Evolutionary conservation across 495 filamentous ascomycete species (phyloP).

Genomic region (Tuber magnatum): DNA sequence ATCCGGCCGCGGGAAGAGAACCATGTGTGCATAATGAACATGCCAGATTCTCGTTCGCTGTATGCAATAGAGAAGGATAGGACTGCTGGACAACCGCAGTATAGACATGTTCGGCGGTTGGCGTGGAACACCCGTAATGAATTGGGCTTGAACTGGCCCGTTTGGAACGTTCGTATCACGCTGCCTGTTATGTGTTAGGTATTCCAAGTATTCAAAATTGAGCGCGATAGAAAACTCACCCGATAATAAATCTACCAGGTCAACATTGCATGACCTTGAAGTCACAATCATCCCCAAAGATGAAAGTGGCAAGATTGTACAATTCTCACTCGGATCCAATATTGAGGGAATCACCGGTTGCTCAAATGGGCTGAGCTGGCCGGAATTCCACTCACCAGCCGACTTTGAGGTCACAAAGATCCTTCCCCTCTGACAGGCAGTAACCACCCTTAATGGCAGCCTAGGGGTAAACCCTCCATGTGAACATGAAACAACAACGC

Average conservation of each 20-base stretch:
- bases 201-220: background rate
- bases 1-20: slow-evolving; percentile 42
- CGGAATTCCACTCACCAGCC: slow-evolving; percentile 35
- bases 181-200: slow-evolving; percentile 35
- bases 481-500: slow-evolving; percentile 36
- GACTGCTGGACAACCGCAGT: slow-evolving; percentile 48
- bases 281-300: slow-evolving; percentile 40
- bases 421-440: slow-evolving; percentile 35
- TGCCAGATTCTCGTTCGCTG: slow-evolving; percentile 47
- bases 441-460: slow-evolving; percentile 39
- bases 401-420: slow-evolving; percentile 39
- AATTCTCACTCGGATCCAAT: slow-evolving; percentile 32
- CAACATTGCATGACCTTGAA: slow-evolving; percentile 39
- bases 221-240: slow-evolving; percentile 21
- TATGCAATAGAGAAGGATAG: slow-evolving; percentile 53
- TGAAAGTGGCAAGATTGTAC: slow-evolving; percentile 34
- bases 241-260: slow-evolving; percentile 40
- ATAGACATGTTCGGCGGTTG: slow-evolving; percentile 44
- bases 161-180: slow-evolving; percentile 52
- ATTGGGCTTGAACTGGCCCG: slow-evolving; percentile 50
- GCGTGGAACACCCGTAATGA: slow-evolving; percentile 50
- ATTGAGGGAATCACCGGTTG: slow-evolving; percentile 27
- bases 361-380: slow-evolving; percentile 27
- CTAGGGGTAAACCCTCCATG: slow-evolving; percentile 40
- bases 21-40: slow-evolving; percentile 53